Conservation (phyloP, 108 stramenopile genomes). For the Nitzschia inconspicua region DNA sequence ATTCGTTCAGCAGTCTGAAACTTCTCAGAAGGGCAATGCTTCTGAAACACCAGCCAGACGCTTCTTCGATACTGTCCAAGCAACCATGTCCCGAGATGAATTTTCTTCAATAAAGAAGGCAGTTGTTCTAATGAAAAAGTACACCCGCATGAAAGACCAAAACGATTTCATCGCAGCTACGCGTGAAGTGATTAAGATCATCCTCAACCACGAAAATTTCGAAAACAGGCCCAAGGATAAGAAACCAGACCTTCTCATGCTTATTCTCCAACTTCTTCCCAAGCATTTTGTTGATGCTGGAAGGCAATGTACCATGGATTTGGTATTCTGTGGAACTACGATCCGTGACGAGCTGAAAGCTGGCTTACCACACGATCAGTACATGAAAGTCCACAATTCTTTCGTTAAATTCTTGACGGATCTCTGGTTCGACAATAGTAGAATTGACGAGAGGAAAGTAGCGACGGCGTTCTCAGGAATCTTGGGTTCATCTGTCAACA, state of each 20-base stretch:
- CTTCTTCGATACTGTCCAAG: slow-evolving; percentile 21
- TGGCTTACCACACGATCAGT: slow-evolving; percentile 16
- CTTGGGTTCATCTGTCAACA: no score
- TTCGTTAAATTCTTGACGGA: slow-evolving; percentile 14
- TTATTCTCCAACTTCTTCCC: slow-evolving; percentile 64
- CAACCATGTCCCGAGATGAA: slow-evolving; percentile 31
- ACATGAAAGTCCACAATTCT: slow-evolving; percentile 17
- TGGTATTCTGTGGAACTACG: slow-evolving; percentile 39
- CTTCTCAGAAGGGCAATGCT: background rate
- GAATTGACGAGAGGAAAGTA: no score
- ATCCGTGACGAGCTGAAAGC: slow-evolving; percentile 34
- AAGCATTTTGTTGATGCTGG: slow-evolving; percentile 36
- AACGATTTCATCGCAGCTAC: slow-evolving; percentile 25
- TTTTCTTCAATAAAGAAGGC: slow-evolving; percentile 47
- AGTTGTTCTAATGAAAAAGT: slow-evolving; percentile 63
- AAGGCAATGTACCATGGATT: slow-evolving; percentile 35
- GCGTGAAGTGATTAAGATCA: slow-evolving; percentile 28
- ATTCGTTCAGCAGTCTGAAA: no score
- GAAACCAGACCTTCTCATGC: slow-evolving; percentile 39
- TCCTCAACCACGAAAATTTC: slow-evolving; percentile 27
- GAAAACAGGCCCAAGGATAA: slow-evolving; percentile 1
- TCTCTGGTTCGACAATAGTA: slow-evolving; percentile 23
- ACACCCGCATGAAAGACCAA: slow-evolving; percentile 31
- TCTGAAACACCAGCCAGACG: background rate
- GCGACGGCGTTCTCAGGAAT: no score